Conservation (phyloP, 1,139 yeast genomes). For the Magnusiomyces ingens region DNA sequence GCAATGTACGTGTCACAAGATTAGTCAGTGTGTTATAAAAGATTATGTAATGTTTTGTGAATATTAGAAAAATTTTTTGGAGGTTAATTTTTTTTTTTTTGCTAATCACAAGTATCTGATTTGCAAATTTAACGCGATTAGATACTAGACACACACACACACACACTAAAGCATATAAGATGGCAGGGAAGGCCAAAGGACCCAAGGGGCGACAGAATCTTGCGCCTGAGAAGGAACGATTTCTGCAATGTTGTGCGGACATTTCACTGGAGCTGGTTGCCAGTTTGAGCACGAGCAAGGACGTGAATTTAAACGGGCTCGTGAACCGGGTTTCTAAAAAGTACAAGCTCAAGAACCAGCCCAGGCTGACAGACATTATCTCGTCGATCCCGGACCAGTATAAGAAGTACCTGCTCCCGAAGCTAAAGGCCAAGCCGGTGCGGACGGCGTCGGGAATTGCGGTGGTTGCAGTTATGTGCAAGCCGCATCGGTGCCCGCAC, state of each 20-base stretch:
- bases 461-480: conserved; percentile 98
- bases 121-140: background rate
- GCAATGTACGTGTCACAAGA: no score
- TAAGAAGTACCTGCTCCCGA: conserved; percentile 84
- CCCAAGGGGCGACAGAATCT: conserved; percentile 28
- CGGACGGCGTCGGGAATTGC: conserved; percentile 97
- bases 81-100: background rate
- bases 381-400: conserved; percentile 95
- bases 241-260: conserved; percentile 88
- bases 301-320: conserved; percentile 83
- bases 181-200: conserved; percentile 18
- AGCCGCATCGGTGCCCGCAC: conserved; percentile 98
- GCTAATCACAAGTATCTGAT: background rate
- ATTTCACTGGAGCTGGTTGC: conserved; percentile 82
- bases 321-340: conserved; percentile 82
- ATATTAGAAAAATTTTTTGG: no score
- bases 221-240: conserved; percentile 74
- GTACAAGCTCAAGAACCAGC: conserved; percentile 86
- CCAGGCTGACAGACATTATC: conserved; percentile 89
- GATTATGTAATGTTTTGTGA: no score
- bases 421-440: conserved; percentile 94
- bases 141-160: background rate
- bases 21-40: no score
- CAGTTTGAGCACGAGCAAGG: conserved; percentile 65
- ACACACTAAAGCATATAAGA: background rate